Conservation (phyloP, 2,329 filamentous ascomycete genomes). For the Xylaria digitata region DNA sequence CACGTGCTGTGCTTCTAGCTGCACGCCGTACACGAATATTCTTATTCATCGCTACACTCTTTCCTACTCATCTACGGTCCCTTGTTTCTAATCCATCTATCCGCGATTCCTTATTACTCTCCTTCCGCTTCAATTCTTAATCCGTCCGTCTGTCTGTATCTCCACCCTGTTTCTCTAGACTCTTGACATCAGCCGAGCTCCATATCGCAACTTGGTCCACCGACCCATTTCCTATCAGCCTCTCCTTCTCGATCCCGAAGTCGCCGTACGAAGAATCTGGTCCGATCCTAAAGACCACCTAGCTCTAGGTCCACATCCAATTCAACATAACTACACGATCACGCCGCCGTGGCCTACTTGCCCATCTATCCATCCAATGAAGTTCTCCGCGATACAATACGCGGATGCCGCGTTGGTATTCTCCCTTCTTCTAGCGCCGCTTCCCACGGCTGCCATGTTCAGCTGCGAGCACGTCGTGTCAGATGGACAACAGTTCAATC, state of each 20-base stretch:
- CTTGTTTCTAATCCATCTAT: constrained; percentile 19
- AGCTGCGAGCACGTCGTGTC: constrained; percentile 71
- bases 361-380: constrained; percentile 49
- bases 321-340: constrained; percentile 1
- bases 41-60: not conserved
- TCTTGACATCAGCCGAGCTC: constrained; percentile 8
- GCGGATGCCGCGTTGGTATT: constrained; percentile 53
- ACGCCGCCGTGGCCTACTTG: not conserved
- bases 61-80: not conserved
- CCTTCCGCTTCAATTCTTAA: constrained; percentile 19
- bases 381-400: constrained; percentile 52
- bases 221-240: not conserved
- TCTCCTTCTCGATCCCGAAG: constrained; percentile 6
- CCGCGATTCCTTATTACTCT: constrained; percentile 9
- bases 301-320: not conserved
- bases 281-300: not conserved
- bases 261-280: not conserved
- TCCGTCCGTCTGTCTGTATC: not conserved
- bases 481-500: constrained; percentile 71
- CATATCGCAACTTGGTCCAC: constrained; percentile 1
- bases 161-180: not conserved
- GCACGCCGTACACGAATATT: not conserved
- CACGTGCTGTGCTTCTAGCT: not conserved
- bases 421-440: constrained; percentile 51
- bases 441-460: constrained; percentile 61